phyloP scores from a whole-genome alignment of 352 stramenopile genomes.

The Phytophthora cryptogea region DNA sequence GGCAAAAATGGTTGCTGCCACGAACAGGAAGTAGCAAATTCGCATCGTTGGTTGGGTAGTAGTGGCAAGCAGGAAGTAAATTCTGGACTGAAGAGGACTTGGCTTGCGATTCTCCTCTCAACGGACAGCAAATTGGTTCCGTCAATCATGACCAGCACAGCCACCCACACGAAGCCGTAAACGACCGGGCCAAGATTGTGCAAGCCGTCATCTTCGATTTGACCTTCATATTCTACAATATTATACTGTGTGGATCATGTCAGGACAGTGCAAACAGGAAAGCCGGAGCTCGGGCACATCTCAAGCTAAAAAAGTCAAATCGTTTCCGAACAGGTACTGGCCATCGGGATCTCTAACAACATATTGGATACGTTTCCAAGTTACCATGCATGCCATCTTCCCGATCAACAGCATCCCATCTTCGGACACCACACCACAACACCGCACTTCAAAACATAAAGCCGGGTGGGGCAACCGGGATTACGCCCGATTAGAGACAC shows the following conservation, averaged over 20 bases:
- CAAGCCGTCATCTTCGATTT: not conserved
- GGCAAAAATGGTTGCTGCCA: not conserved
- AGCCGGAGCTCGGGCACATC: not conserved
- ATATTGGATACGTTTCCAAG: too few species aligned
- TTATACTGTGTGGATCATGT: too few species aligned
- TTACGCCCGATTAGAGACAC: too few species aligned
- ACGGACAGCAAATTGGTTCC: not conserved
- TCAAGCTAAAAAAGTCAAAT: not conserved
- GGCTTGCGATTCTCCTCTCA: not conserved
- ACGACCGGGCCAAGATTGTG: not conserved
- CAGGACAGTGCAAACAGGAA: not conserved
- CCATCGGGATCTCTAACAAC: too few species aligned
- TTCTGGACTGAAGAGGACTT: conserved; percentile 2
- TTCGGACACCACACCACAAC: too few species aligned
- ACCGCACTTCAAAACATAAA: too few species aligned
- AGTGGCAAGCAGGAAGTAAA: not conserved
- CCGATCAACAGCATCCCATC: too few species aligned
- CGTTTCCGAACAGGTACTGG: not conserved
- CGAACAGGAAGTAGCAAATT: conserved; percentile 1
- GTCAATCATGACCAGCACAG: too few species aligned
- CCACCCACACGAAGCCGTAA: not conserved
- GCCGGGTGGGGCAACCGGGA: too few species aligned
- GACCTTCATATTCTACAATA: too few species aligned
- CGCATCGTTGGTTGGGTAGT: not conserved
- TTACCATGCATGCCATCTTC: too few species aligned